These are phyloP conservation scores for Lasiodiplodia hormozganensis DNA, from an alignment of 2,329 filamentous ascomycete species.

Conservation along the genomic window DNA sequence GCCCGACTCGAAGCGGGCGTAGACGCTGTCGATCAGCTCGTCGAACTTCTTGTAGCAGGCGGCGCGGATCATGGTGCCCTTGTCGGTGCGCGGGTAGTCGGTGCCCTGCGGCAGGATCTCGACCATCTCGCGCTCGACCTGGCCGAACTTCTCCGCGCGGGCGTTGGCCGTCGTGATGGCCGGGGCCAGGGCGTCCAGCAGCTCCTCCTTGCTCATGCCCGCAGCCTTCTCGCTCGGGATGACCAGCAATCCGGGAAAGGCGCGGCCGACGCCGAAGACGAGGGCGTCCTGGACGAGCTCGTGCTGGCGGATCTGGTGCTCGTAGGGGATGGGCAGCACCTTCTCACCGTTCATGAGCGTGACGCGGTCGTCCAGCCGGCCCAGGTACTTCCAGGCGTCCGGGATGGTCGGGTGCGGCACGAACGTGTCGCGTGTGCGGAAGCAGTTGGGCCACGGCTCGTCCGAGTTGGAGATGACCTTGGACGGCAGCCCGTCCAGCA, in stretches of 20 bases:
- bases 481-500: slow-evolving; percentile 42
- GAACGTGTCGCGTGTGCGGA: slow-evolving; percentile 60
- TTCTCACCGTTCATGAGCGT: slow-evolving; percentile 60
- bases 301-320: slow-evolving; percentile 62
- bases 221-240: slow-evolving; percentile 57
- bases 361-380: slow-evolving; percentile 56
- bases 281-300: slow-evolving; percentile 62
- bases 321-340: slow-evolving; percentile 56
- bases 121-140: slow-evolving; percentile 62
- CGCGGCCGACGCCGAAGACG: slow-evolving; percentile 63
- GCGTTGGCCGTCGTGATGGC: slow-evolving; percentile 60
- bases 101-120: slow-evolving; percentile 54
- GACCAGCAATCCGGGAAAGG: slow-evolving; percentile 61
- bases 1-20: slow-evolving; percentile 36
- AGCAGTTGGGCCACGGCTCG: slow-evolving; percentile 50
- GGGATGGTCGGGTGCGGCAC: slow-evolving; percentile 50
- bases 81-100: slow-evolving; percentile 61
- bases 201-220: slow-evolving; percentile 52
- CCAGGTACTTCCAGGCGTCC: slow-evolving; percentile 57
- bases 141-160: slow-evolving; percentile 58
- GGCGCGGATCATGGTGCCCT: slow-evolving; percentile 63
- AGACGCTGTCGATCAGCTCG: slow-evolving; percentile 55
- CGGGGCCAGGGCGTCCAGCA: slow-evolving; percentile 58
- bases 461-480: slow-evolving; percentile 51
- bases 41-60: slow-evolving; percentile 59